Conservation (phyloP, 768 basidiomycete genomes). For the Kwoniella sp. region DNA sequence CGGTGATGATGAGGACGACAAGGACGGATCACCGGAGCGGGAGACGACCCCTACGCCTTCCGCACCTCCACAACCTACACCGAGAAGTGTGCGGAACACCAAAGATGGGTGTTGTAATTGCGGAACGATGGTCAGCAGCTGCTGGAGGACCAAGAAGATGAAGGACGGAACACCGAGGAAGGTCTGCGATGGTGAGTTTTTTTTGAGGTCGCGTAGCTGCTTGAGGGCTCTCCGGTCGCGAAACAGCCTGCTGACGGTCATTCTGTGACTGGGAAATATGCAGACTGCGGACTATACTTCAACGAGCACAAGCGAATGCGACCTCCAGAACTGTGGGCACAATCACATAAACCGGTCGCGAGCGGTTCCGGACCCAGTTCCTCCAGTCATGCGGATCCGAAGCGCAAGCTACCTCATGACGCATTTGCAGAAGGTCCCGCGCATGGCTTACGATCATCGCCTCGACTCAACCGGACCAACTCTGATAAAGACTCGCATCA, state of each 20-base stretch:
- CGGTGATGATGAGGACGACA: constrained; percentile 13
- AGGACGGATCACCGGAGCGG: constrained; percentile 23
- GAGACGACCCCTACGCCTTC: constrained; percentile 27
- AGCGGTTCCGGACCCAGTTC: constrained; percentile 1
- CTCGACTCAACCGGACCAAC: constrained; percentile 20
- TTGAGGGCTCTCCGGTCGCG: not conserved
- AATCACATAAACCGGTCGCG: constrained; percentile 8
- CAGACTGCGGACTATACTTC: constrained; percentile 49
- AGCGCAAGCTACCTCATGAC: constrained; percentile 18
- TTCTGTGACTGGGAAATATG: not conserved
- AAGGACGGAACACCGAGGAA: constrained; percentile 43
- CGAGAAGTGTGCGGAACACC: constrained; percentile 9
- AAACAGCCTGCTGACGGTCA: constrained; percentile 3
- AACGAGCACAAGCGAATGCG: constrained; percentile 50
- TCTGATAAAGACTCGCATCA: constrained; percentile 14
- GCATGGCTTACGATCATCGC: constrained; percentile 32
- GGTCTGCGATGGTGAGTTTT: constrained; percentile 47
- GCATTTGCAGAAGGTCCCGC: constrained; percentile 20
- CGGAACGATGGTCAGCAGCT: constrained; percentile 31
- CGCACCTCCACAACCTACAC: constrained; percentile 9
- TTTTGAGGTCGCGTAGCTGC: not conserved
- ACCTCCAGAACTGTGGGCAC: constrained; percentile 42
- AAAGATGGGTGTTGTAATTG: constrained; percentile 46
- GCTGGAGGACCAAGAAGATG: constrained; percentile 41
- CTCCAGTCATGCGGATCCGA: not conserved